These are phyloP conservation scores for Lachnellula cervina DNA, from an alignment of 2,329 filamentous ascomycete genomes.

Conservation along the genomic window DNA sequence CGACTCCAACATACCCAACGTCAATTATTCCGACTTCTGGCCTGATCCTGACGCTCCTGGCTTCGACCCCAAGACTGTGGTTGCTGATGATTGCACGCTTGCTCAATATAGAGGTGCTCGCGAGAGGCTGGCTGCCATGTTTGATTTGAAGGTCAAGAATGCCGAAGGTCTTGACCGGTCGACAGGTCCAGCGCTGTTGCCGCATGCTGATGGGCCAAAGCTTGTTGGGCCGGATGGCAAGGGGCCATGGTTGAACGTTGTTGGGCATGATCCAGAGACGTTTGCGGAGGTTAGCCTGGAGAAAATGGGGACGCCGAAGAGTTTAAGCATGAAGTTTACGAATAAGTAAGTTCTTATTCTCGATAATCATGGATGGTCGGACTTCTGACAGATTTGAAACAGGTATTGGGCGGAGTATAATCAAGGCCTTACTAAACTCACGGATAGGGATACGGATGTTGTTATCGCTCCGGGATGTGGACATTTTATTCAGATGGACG, in stretches of 20 bases:
- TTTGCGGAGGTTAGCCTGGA: slow-evolving; percentile 30
- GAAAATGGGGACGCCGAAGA: slow-evolving; percentile 30
- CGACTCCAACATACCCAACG: slow-evolving; percentile 32
- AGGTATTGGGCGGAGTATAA: slow-evolving; percentile 34
- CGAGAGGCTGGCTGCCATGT: slow-evolving; percentile 25
- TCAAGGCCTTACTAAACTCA: slow-evolving; percentile 27
- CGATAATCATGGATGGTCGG: not conserved
- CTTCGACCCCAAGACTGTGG: slow-evolving; percentile 23
- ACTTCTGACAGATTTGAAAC: not conserved
- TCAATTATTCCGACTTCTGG: slow-evolving; percentile 28
- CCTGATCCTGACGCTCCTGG: slow-evolving; percentile 26
- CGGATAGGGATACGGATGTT: slow-evolving; percentile 24
- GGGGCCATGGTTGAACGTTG: slow-evolving; percentile 29
- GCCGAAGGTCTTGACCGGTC: slow-evolving; percentile 29
- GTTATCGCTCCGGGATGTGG: slow-evolving; percentile 30
- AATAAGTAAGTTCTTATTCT: slow-evolving; percentile 26
- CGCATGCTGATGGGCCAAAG: slow-evolving; percentile 26
- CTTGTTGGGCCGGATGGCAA: slow-evolving; percentile 23
- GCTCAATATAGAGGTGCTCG: slow-evolving; percentile 29
- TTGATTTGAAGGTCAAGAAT: slow-evolving; percentile 29
- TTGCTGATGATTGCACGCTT: slow-evolving; percentile 25
- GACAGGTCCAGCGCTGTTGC: slow-evolving; percentile 24
- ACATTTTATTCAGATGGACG: slow-evolving; percentile 33
- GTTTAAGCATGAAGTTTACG: slow-evolving; percentile 29
- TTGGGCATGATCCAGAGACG: slow-evolving; percentile 30